A percentile compares a stretch with the other conserved stretches of the same genome.
Conservation (phyloP, 2,329 filamentous ascomycete species). For the Alternaria brassicae region DNA sequence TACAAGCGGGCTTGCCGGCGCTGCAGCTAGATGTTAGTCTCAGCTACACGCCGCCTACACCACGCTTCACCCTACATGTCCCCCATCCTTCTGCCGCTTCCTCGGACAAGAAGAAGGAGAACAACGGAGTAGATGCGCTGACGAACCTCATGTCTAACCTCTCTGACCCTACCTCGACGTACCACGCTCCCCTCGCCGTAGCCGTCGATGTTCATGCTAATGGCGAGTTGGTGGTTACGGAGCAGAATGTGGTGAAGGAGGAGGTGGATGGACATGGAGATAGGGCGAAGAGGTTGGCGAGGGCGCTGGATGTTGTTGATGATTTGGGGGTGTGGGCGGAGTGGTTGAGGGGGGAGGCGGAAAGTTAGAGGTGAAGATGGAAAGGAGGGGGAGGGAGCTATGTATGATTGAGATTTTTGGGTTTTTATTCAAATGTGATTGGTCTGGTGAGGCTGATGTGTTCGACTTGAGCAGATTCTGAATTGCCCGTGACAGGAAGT, state of each 20-base stretch:
- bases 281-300: constrained; percentile 48
- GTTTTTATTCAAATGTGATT: too few relatives aligned
- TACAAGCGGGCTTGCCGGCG: not conserved
- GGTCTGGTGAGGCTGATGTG: too few relatives aligned
- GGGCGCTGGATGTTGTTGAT: constrained; percentile 56
- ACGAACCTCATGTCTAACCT: constrained; percentile 20
- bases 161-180: constrained; percentile 20
- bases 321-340: constrained; percentile 62
- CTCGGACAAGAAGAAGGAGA: not conserved
- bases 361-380: too few relatives aligned
- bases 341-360: constrained; percentile 58
- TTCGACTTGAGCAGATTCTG: too few relatives aligned
- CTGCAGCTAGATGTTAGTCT: constrained; percentile 43
- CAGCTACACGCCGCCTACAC: constrained; percentile 43
- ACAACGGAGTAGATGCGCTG: not conserved
- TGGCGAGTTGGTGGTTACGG: constrained; percentile 64
- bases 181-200: constrained; percentile 55
- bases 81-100: constrained; percentile 32
- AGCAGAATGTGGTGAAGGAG: constrained; percentile 61
- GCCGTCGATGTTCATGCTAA: constrained; percentile 67
- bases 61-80: constrained; percentile 39
- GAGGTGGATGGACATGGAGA: not conserved
- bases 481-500: too few relatives aligned
- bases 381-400: too few relatives aligned
- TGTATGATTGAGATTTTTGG: too few relatives aligned